Evolutionary conservation across 495 filamentous ascomycete genomes (phyloP).

Genomic region (Astrocystis sublimbata): DNA sequence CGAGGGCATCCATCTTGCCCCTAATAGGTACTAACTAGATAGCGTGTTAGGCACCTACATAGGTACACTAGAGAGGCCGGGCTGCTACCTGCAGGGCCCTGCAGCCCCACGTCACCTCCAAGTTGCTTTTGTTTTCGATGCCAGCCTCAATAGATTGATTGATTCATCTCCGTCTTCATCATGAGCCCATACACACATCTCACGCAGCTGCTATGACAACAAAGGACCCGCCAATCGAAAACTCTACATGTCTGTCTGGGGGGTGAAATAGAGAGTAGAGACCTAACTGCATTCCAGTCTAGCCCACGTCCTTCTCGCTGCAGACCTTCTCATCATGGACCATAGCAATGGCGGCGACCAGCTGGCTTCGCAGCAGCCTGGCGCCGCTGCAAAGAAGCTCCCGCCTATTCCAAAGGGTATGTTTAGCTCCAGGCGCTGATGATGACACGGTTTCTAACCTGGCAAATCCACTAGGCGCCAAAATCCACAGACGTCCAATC

Average conservation of each 20-base stretch:
- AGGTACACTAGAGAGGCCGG: no score
- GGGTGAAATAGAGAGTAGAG: slow-evolving; percentile 9
- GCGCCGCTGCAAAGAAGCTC: slow-evolving; percentile 13
- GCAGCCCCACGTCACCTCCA: slow-evolving; percentile 8
- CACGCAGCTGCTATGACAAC: slow-evolving; percentile 16
- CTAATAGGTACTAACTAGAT: no score
- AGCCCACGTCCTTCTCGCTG: background rate
- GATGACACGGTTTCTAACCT: slow-evolving; percentile 32
- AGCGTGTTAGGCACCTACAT: no score
- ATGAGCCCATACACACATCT: background rate
- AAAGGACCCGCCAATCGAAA: background rate
- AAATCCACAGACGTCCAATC: slow-evolving; percentile 65
- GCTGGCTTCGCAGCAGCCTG: slow-evolving; percentile 19
- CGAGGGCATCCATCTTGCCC: no score
- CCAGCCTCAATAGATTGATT: slow-evolving; percentile 2
- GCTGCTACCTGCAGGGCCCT: background rate
- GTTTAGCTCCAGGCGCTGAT: background rate
- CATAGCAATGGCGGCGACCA: background rate
- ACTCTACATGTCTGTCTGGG: slow-evolving; percentile 15
- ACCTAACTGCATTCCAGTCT: background rate
- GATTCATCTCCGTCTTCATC: background rate
- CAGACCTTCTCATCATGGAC: slow-evolving; percentile 3
- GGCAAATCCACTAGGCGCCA: slow-evolving; percentile 66
- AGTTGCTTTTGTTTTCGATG: background rate
- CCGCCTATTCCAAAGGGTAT: slow-evolving; percentile 21